Percentiles rank a stretch among this genome's conserved stretches.
phyloP scores from a whole-genome alignment of 2,329 filamentous ascomycete species.

The Meredithiella fracta region DNA sequence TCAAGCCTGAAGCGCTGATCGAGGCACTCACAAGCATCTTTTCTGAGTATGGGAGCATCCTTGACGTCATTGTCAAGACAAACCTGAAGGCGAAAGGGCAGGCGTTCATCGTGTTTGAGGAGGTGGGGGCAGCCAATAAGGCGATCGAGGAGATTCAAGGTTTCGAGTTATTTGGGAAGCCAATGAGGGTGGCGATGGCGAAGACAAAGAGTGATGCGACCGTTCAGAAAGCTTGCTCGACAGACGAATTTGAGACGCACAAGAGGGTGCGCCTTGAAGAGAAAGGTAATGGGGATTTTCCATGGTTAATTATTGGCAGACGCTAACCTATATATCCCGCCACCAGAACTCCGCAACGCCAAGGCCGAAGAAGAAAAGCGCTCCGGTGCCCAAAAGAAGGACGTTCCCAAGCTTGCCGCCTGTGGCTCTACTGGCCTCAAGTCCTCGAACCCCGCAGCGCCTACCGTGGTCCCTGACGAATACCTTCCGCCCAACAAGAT shows the following conservation, averaged over 20 bases:
- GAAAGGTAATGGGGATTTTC: constrained; percentile 80
- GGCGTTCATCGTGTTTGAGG: constrained; percentile 85
- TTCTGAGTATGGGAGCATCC: constrained; percentile 68
- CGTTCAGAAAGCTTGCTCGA: constrained; percentile 53
- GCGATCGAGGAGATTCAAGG: constrained; percentile 83
- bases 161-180: constrained; percentile 84
- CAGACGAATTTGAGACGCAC: constrained; percentile 73
- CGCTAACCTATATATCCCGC: background rate
- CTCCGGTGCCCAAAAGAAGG: constrained; percentile 34
- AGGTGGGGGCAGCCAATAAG: constrained; percentile 55
- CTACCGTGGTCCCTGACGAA: constrained; percentile 81
- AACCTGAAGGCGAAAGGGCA: constrained; percentile 89
- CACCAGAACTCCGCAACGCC: constrained; percentile 57
- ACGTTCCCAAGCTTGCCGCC: constrained; percentile 30
- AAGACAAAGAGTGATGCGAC: constrained; percentile 76
- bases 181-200: constrained; percentile 71
- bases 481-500: constrained; percentile 96
- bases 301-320: too few species aligned
- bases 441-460: constrained; percentile 48
- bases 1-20: constrained; percentile 64
- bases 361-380: constrained; percentile 63
- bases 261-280: constrained; percentile 71
- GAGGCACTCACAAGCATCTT: constrained; percentile 63
- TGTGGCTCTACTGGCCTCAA: constrained; percentile 56
- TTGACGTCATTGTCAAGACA: constrained; percentile 76